A percentile compares a stretch with the other conserved stretches of the same genome.
These are phyloP conservation scores for Thalia dealbata DNA, from an alignment of 176 grass and related monocot species.

Conservation along the genomic window DNA sequence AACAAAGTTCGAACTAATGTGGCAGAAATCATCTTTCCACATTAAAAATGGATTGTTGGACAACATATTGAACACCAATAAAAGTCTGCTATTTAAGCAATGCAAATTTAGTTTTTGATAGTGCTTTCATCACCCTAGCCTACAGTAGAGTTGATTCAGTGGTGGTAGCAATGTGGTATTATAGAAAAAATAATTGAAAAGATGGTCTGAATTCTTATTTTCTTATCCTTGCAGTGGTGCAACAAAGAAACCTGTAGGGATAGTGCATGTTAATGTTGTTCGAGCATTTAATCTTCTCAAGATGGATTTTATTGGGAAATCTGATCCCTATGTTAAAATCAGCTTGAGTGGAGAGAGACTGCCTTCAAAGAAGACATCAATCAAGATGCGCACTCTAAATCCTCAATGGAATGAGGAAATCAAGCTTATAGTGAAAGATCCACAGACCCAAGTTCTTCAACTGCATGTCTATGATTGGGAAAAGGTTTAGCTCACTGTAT, in stretches of 20 bases:
- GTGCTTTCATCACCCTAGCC: neutral
- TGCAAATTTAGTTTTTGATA: neutral
- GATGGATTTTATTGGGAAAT: conserved; percentile 96
- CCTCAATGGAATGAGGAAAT: conserved; percentile 97
- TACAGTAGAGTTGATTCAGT: neutral
- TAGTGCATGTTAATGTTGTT: conserved; percentile 79
- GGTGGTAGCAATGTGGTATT: neutral
- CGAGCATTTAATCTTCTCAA: conserved; percentile 78
- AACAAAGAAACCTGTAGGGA: conserved; percentile 73
- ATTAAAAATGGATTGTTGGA: neutral
- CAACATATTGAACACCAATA: neutral
- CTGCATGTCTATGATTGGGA: conserved; percentile 93
- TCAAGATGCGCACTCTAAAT: conserved; percentile 88
- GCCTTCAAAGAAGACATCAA: conserved; percentile 68
- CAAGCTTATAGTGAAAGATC: conserved; percentile 91
- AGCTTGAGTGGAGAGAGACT: conserved; percentile 72
- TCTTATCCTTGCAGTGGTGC: conserved; percentile 49
- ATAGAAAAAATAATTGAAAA: neutral
- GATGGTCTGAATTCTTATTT: neutral
- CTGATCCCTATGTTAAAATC: conserved; percentile 96
- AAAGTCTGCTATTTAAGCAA: neutral
- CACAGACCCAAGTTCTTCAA: conserved; percentile 81
- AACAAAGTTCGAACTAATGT: neutral
- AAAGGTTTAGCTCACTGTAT: conserved; percentile 53
- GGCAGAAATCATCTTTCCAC: neutral